A percentile compares a stretch with the other conserved stretches of the same genome.
Evolutionary conservation across 495 filamentous ascomycete species (phyloP).

Genomic region (Hypoxylon intermedium): DNA sequence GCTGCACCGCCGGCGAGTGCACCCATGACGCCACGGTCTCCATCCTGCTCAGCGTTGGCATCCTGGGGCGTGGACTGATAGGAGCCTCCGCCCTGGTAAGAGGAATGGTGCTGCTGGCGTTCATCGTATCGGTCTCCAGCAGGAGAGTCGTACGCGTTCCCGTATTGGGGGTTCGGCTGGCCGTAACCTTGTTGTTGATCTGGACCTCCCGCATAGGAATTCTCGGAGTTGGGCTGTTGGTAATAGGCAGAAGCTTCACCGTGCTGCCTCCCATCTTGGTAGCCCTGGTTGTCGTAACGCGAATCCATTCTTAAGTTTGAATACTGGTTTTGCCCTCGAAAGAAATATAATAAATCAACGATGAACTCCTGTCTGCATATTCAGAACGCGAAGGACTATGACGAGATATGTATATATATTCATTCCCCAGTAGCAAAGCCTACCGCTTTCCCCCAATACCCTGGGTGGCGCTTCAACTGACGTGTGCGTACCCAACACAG

Average conservation of each 20-base stretch:
- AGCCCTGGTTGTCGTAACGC: slow-evolving; percentile 16
- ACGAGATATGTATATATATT: slow-evolving; percentile 5
- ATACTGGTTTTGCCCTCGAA: not conserved
- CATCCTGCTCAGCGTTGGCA: slow-evolving; percentile 23
- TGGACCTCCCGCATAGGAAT: not conserved
- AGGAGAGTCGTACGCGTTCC: slow-evolving; percentile 1
- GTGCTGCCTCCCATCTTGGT: slow-evolving; percentile 1
- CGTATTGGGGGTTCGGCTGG: slow-evolving; percentile 14
- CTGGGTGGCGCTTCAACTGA: slow-evolving; percentile 17
- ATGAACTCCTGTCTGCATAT: not conserved
- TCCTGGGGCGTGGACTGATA: slow-evolving; percentile 2
- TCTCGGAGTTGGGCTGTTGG: slow-evolving; percentile 13
- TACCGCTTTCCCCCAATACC: not conserved
- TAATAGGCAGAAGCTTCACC: slow-evolving; percentile 27
- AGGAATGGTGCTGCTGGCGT: not conserved
- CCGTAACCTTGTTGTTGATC: slow-evolving; percentile 8
- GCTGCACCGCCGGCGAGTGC: slow-evolving; percentile 44
- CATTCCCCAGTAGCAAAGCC: not conserved
- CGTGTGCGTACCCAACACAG: slow-evolving; percentile 22
- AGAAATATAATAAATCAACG: not conserved
- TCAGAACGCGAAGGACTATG: not conserved
- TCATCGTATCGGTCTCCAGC: slow-evolving; percentile 9
- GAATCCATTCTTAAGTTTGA: slow-evolving; percentile 18
- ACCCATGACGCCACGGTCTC: slow-evolving; percentile 47
- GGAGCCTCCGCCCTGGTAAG: slow-evolving; percentile 6